A percentile compares a stretch with the other conserved stretches of the same genome.
Evolutionary conservation across 306 rosid species (phyloP).

Genomic region (Vigna angularis): DNA sequence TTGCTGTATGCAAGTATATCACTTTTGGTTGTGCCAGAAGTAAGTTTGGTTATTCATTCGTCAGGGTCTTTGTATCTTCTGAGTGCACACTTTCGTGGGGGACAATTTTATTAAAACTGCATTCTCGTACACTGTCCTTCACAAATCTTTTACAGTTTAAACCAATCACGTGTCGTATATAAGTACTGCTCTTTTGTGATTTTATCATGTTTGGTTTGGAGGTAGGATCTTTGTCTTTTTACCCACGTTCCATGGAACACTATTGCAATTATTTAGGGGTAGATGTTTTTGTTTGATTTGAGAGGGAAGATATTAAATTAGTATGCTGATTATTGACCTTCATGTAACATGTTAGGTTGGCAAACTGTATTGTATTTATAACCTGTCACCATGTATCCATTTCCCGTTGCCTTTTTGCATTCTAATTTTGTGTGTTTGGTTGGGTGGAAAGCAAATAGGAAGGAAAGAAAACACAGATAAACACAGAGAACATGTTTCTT

Average conservation of each 20-base stretch:
- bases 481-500: not conserved
- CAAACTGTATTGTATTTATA: not conserved
- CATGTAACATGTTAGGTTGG: constrained; percentile 20
- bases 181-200: constrained; percentile 16
- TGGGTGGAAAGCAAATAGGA: not conserved
- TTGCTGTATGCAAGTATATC: constrained; percentile 94
- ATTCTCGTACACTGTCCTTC: constrained; percentile 11
- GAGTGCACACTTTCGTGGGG: constrained; percentile 22
- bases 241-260: not conserved
- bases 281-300: constrained; percentile 8
- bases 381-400: not conserved
- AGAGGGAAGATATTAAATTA: not conserved
- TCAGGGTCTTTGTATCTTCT: constrained; percentile 35
- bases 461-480: not conserved
- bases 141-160: constrained; percentile 17
- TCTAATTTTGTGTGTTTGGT: not conserved
- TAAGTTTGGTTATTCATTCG: constrained; percentile 55
- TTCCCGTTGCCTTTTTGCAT: constrained; percentile 19
- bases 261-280: constrained; percentile 21
- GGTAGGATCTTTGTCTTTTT: constrained; percentile 23
- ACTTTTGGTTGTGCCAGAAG: constrained; percentile 88
- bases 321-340: constrained; percentile 3
- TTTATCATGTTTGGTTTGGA: constrained; percentile 19
- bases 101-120: constrained; percentile 17
- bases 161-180: not conserved